These are phyloP conservation scores for Rhizopogon parksii DNA, from an alignment of 1,284 basidiomycete species.

Conservation along the genomic window DNA sequence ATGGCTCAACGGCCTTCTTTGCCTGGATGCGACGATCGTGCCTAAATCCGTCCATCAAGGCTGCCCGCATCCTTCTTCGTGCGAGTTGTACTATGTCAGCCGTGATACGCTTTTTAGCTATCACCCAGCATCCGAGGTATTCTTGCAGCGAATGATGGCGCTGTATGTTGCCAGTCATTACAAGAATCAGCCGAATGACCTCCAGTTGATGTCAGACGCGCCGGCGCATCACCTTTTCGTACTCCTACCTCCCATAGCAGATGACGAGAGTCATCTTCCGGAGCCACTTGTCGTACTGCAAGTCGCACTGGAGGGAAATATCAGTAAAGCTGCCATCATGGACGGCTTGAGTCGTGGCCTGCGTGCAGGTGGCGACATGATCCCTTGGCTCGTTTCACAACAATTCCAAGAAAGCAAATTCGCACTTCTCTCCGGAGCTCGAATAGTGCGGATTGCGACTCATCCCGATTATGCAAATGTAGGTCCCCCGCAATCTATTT, in stretches of 20 bases:
- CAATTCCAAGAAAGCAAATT: slow-evolving; percentile 98
- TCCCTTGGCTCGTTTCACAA: slow-evolving; percentile 94
- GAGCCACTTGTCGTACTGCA: slow-evolving; percentile 94
- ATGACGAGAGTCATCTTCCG: slow-evolving; percentile 80
- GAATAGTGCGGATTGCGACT: slow-evolving; percentile 93
- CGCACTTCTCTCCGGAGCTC: slow-evolving; percentile 84
- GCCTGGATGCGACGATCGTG: slow-evolving; percentile 85
- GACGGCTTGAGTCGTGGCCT: slow-evolving; percentile 78
- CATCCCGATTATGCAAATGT: slow-evolving; percentile 92
- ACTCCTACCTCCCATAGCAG: slow-evolving; percentile 83
- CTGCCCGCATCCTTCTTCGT: slow-evolving; percentile 88
- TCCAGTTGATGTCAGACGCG: slow-evolving; percentile 94
- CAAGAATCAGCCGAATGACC: slow-evolving; percentile 98
- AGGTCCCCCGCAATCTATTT: slow-evolving; percentile 24
- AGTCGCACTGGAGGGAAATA: slow-evolving; percentile 93
- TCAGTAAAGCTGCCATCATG: slow-evolving; percentile 81
- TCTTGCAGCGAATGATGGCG: slow-evolving; percentile 98
- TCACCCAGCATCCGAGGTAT: slow-evolving; percentile 94
- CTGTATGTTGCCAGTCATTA: slow-evolving; percentile 97
- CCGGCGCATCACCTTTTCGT: slow-evolving; percentile 97
- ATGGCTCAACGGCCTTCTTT: slow-evolving; percentile 91
- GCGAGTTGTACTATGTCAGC: slow-evolving; percentile 94
- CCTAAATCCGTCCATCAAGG: slow-evolving; percentile 62
- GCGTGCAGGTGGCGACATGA: slow-evolving; percentile 91
- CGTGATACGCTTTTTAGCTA: slow-evolving; percentile 96